These are phyloP conservation scores for Termitomyces sp. DNA, from an alignment of 768 basidiomycete species.

Conservation along the genomic window DNA sequence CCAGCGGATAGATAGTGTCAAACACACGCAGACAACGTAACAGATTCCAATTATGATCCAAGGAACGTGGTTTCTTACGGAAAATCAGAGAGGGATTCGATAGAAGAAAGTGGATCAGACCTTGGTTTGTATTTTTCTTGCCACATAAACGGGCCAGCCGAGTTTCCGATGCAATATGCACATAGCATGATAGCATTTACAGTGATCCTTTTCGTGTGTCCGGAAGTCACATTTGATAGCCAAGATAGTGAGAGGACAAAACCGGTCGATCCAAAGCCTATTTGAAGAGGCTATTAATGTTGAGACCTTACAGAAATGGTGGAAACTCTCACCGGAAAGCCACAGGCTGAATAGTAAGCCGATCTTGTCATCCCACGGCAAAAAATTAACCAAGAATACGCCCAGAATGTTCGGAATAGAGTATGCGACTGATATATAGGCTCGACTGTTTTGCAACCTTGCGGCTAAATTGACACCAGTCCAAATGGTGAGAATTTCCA, in stretches of 20 bases:
- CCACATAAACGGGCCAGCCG: constrained; percentile 79
- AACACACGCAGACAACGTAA: constrained; percentile 46
- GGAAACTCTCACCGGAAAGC: constrained; percentile 36
- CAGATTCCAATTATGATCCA: constrained; percentile 75
- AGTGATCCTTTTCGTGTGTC: constrained; percentile 70
- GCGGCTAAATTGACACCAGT: constrained; percentile 57
- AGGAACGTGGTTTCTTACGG: constrained; percentile 58
- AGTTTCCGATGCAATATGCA: constrained; percentile 62
- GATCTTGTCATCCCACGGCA: constrained; percentile 62
- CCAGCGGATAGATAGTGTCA: constrained; percentile 44
- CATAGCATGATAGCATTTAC: constrained; percentile 69
- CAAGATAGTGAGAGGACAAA: constrained; percentile 60
- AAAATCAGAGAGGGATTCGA: background rate
- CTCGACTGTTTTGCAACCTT: constrained; percentile 51
- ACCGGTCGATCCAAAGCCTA: constrained; percentile 26
- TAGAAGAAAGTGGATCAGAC: constrained; percentile 22
- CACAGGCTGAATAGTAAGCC: constrained; percentile 59
- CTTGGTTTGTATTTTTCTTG: constrained; percentile 60
- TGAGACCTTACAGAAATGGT: background rate
- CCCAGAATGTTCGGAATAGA: constrained; percentile 65
- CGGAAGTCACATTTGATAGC: constrained; percentile 61
- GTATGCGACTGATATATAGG: constrained; percentile 58
- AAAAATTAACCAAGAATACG: constrained; percentile 51
- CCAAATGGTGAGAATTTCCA: constrained; percentile 69
- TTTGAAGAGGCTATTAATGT: background rate